Base-by-base conservation (phyloP, 169 alveolate species). In the Cryptosporidium bovis region DNA sequence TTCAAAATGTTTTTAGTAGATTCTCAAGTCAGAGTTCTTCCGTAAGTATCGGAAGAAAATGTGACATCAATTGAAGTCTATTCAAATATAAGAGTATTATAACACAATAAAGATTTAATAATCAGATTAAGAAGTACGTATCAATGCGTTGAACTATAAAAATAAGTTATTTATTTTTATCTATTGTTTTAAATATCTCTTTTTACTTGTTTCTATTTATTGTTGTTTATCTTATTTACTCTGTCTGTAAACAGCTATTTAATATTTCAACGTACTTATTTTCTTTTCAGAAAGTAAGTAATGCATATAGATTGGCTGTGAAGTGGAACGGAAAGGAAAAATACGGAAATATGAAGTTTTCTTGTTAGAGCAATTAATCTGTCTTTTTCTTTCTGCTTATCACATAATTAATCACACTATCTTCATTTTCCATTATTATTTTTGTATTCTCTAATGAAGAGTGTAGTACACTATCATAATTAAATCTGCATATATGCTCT, bases 1-100 rank as follows among this genome's bases (percentile, higher is more conserved):
- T 77, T 13, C 87, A 77, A 46, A 77, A 48, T 77, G 87, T 77
- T 29, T 77, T 77, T 44, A 62, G 87, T 60, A n/a, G 87, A 27
- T 77, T 77, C 33, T 77, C 87, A 60, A 60, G 71, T 62, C 44
- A 48, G 16, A 62, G 48, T 62, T 36, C 46, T 36, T 20, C 69
- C 33, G 33, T 36, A 4, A 77, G 50, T 44, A 36, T 60, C 64
- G 65, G 65, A 24, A 77, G 66, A 62, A 77, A 77, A 29, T 77
- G 34, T 77, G 87, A 77, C 20, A 77, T 77, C 15, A 77, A 77
- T 36, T 77, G 56, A 62, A 8, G 1, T 40, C 13, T 40, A 40
- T 40, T 40, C 48, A 40, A 24, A 24, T 1, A 50, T 50, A 50
- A 15, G 2, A 15, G n/a, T 50, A n/a, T 50, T 50, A 50, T 24